Evolutionary conservation across 1,284 basidiomycete genomes (phyloP).

Genomic region (Tilletia walkeri): DNA sequence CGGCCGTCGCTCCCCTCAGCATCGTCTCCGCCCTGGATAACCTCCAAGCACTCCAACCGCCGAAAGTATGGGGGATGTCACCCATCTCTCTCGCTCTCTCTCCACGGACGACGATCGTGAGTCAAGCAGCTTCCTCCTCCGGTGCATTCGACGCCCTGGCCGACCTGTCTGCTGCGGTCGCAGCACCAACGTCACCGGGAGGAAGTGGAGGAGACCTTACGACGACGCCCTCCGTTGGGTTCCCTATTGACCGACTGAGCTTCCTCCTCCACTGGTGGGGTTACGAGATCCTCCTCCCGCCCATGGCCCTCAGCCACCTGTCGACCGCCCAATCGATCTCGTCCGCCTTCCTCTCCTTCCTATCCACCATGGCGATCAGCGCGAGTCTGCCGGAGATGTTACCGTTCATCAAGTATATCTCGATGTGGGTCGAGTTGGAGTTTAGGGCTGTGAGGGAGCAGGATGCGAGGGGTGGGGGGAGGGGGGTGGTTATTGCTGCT

Average conservation of each 20-base stretch:
- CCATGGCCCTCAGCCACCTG: slow-evolving; percentile 43
- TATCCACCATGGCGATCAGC: slow-evolving; percentile 44
- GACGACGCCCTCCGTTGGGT: slow-evolving; percentile 24
- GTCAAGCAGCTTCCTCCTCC: slow-evolving; percentile 14
- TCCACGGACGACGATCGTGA: slow-evolving; percentile 25
- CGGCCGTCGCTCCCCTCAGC: not conserved
- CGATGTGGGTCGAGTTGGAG: slow-evolving; percentile 46
- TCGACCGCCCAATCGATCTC: slow-evolving; percentile 43
- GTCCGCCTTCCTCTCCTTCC: slow-evolving; percentile 41
- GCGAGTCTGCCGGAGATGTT: slow-evolving; percentile 47
- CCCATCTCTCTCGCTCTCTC: slow-evolving; percentile 37
- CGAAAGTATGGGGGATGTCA: slow-evolving; percentile 28
- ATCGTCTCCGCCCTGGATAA: not conserved
- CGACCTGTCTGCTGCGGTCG: slow-evolving; percentile 32
- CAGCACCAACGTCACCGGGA: slow-evolving; percentile 21
- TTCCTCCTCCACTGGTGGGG: slow-evolving; percentile 53
- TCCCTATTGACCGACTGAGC: slow-evolving; percentile 46
- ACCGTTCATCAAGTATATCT: slow-evolving; percentile 48
- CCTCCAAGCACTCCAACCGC: not conserved
- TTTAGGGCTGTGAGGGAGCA: slow-evolving; percentile 44
- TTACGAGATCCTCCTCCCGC: slow-evolving; percentile 48
- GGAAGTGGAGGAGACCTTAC: slow-evolving; percentile 19
- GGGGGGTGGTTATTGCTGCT: slow-evolving; percentile 43
- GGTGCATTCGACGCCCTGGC: slow-evolving; percentile 45
- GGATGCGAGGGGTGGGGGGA: slow-evolving; percentile 29